Evolutionary conservation across 768 basidiomycete species (phyloP).

Genomic region (Solioccasus polychromus): DNA sequence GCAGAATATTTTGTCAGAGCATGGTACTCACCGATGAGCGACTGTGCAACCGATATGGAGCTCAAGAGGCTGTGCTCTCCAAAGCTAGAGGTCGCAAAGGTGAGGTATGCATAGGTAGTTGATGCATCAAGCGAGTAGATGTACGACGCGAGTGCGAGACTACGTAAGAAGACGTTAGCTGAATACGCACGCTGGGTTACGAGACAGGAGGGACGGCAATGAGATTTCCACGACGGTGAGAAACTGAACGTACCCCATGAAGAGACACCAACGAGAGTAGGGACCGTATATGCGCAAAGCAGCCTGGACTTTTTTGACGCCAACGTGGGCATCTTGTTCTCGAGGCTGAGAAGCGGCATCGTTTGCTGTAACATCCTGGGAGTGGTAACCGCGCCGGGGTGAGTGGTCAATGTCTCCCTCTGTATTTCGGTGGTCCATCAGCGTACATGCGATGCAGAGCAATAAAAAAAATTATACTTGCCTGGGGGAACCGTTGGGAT

Average conservation of each 20-base stretch:
- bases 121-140: conserved; percentile 73
- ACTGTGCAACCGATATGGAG: conserved; percentile 52
- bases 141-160: conserved; percentile 67
- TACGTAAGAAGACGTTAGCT: conserved; percentile 7
- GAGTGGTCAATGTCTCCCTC: conserved; percentile 4
- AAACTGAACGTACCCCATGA: conserved; percentile 44
- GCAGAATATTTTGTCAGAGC: conserved; percentile 6
- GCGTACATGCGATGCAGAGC: not conserved
- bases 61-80: conserved; percentile 52
- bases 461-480: conserved; percentile 5
- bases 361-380: not conserved
- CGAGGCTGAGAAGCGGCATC: not conserved
- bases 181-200: not conserved
- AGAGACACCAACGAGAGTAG: conserved; percentile 57
- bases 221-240: not conserved
- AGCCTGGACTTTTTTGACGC: conserved; percentile 50
- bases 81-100: conserved; percentile 54
- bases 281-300: conserved; percentile 50
- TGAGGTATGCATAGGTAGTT: conserved; percentile 66
- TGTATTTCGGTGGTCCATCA: conserved; percentile 4
- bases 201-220: not conserved
- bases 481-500: conserved; percentile 15
- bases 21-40: conserved; percentile 47
- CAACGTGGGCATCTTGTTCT: conserved; percentile 33
- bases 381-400: not conserved